Evolutionary conservation across 139 green algal genomes (phyloP).

Genomic region (Closterium sp.): DNA sequence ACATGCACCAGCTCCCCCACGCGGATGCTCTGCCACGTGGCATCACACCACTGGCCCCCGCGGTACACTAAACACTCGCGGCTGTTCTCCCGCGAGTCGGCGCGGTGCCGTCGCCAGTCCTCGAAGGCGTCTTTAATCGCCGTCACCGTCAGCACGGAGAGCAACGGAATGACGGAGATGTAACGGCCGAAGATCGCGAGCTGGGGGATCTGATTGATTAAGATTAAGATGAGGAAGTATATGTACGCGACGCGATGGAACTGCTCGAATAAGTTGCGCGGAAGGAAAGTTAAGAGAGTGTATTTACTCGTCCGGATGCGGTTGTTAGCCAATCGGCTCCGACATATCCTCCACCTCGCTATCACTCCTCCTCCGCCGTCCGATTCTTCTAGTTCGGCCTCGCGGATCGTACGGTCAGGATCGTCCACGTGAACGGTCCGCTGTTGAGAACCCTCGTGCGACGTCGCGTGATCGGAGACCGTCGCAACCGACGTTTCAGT

Average conservation of each 20-base stretch:
- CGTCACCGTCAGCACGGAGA: constrained; percentile 76
- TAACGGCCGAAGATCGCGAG: constrained; percentile 66
- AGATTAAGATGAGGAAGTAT: constrained; percentile 70
- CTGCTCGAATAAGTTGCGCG: constrained; percentile 79
- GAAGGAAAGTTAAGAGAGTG: constrained; percentile 73
- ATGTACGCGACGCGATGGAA: constrained; percentile 76
- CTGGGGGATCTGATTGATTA: constrained; percentile 64
- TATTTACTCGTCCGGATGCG: constrained; percentile 72
- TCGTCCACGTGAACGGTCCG: background rate
- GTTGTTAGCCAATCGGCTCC: constrained; percentile 51
- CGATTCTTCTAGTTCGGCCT: background rate
- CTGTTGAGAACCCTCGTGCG: background rate
- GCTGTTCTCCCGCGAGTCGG: constrained; percentile 41
- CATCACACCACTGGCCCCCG: background rate
- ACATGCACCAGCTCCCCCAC: constrained; percentile 44
- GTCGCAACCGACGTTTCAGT: too few relatives aligned
- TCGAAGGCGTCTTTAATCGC: constrained; percentile 65
- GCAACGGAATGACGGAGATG: constrained; percentile 64
- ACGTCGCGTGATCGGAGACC: too few relatives aligned
- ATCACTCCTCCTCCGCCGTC: background rate
- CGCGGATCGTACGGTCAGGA: background rate
- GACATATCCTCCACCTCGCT: constrained; percentile 52
- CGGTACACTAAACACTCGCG: constrained; percentile 15
- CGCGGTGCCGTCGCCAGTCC: constrained; percentile 33
- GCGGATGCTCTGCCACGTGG: constrained; percentile 24